phyloP scores from a whole-genome alignment of 2,329 filamentous ascomycete species.

The Curvularia lunata region DNA sequence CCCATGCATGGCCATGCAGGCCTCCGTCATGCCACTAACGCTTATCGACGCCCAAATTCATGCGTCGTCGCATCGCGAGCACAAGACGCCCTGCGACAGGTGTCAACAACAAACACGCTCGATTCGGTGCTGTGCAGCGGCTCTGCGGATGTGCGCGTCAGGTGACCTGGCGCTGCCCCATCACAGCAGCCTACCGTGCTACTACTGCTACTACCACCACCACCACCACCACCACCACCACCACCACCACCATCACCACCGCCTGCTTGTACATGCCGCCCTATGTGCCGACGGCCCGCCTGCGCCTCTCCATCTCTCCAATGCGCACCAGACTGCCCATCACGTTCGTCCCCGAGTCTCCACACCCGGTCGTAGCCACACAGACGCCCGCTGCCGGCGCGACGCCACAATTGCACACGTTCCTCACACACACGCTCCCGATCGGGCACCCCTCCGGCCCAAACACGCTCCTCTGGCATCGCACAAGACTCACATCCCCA shows the following conservation, averaged over 20 bases:
- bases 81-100: neutral
- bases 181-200: too few relatives aligned
- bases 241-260: too few relatives aligned
- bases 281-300: slow-evolving; percentile 8
- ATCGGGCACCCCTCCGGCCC: slow-evolving; percentile 19
- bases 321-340: slow-evolving; percentile 23
- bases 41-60: slow-evolving; percentile 10
- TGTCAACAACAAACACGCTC: neutral
- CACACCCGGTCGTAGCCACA: slow-evolving; percentile 30
- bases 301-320: slow-evolving; percentile 23
- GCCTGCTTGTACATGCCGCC: slow-evolving; percentile 4
- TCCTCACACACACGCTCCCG: slow-evolving; percentile 27
- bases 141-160: too few relatives aligned
- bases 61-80: slow-evolving; percentile 1
- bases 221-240: neutral
- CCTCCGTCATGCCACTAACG: slow-evolving; percentile 10
- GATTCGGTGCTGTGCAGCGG: neutral
- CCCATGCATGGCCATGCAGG: slow-evolving; percentile 20
- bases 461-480: slow-evolving; percentile 10
- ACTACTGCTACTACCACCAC: too few relatives aligned
- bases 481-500: slow-evolving; percentile 10
- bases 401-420: slow-evolving; percentile 24
- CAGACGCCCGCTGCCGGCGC: slow-evolving; percentile 23
- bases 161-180: too few relatives aligned
- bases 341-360: slow-evolving; percentile 17